Conservation (phyloP, 2,329 filamentous ascomycete species). For the Chaetomium strumarium region DNA sequence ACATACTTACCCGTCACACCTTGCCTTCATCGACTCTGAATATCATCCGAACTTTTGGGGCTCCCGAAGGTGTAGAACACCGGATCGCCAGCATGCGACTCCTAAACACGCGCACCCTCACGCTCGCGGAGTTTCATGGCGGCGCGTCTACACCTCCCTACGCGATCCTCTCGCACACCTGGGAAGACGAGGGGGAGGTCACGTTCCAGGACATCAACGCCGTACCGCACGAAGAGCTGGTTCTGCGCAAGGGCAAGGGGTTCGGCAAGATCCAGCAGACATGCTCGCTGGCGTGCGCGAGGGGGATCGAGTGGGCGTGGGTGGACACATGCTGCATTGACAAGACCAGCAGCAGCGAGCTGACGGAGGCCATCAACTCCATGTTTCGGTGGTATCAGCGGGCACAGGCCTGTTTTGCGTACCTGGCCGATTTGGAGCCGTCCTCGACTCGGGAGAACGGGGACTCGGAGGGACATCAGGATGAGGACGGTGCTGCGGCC, state of each 20-base stretch:
- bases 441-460: too few species aligned
- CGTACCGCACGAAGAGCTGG: too few species aligned
- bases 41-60: too few species aligned
- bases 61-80: too few species aligned
- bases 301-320: not conserved
- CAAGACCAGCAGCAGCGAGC: not conserved
- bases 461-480: too few species aligned
- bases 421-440: not conserved
- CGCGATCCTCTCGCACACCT: conserved; percentile 13
- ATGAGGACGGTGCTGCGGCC: too few species aligned
- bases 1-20: too few species aligned
- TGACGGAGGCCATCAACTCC: not conserved
- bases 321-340: conserved; percentile 6
- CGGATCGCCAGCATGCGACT: not conserved
- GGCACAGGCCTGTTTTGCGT: not conserved
- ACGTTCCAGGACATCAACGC: not conserved
- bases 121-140: not conserved
- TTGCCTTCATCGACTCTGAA: too few species aligned
- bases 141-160: not conserved
- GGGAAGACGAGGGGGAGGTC: not conserved
- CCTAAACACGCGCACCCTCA: conserved; percentile 1
- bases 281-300: not conserved
- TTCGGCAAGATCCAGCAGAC: not conserved
- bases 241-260: not conserved
- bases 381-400: conserved; percentile 1